Evolutionary conservation across 805 yeast species (phyloP), one percentile per base, ranked within the genome.

Genomic region (Suhomyces faveliae): DNA sequence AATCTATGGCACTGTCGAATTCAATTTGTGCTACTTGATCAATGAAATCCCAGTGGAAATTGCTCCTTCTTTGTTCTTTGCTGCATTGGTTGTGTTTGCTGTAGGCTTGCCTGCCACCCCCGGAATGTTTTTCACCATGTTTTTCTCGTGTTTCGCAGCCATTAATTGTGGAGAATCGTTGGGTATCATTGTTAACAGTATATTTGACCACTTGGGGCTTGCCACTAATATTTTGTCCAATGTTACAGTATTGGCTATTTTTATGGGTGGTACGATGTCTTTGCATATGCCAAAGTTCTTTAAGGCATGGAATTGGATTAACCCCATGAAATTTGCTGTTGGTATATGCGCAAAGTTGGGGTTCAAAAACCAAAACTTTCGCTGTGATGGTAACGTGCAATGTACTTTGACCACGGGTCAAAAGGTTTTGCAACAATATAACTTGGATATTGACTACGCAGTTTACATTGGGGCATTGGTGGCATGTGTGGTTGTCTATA

Each of bases 381-480:
- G 24, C 5, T 62, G 67, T 45, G 50, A 46, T 8, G 38, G 22
- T 3, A 50, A 40, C 3, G 44, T 33, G 2, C 45, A 46, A 7
- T 68, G 73, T 47, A 40, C 57, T 5, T 59, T 73, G 30, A 47
- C 53, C 12, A 51, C 69, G 1, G 78, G 77, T 2, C 56, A 59
- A 11, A 56, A 54, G 9, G 71, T 73, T 2, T 61, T 73, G 29
- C 58, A 66, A 10, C 55, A 57, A 15, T 71, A 70, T 45, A 56
- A 61, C 3, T 58, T 73, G 46, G 53, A 57, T 17, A 53, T 57
- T 52, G 53, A 62, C 33, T 46, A 68, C 7, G 58, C 62, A 3
- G 63, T 57, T 3, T 59, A 53, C 42, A 59, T 69, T 51, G 74
- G 73, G 1, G 77, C 70, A 0, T 55, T 72, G 15, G 52, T 66